Percentiles rank a stretch among this genome's conserved stretches.
phyloP scores from a whole-genome alignment of 768 basidiomycete genomes.

The Sarcodon sp. region DNA sequence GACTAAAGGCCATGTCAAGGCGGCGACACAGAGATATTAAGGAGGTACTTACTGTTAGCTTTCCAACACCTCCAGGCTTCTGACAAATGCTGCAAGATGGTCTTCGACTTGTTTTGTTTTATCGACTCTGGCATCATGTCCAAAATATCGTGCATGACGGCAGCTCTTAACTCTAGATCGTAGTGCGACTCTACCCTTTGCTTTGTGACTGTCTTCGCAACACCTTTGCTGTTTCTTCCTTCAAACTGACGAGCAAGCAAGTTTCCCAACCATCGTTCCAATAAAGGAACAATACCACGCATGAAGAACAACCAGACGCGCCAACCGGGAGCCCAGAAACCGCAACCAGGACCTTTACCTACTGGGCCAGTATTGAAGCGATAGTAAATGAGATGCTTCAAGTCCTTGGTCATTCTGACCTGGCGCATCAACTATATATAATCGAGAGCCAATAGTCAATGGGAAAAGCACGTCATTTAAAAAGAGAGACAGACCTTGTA shows the following conservation, averaged over 20 bases:
- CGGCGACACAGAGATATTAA: not conserved
- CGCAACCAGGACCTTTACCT: constrained; percentile 96
- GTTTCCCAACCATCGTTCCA: constrained; percentile 97
- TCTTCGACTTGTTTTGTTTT: constrained; percentile 99
- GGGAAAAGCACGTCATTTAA: not conserved
- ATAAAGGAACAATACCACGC: constrained; percentile 94
- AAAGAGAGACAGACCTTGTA: constrained; percentile 60
- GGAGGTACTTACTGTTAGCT: constrained; percentile 55
- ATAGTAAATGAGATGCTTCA: constrained; percentile 97
- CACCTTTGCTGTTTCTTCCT: constrained; percentile 90
- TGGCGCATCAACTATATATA: constrained; percentile 80
- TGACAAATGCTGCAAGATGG: constrained; percentile 93
- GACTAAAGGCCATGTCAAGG: constrained; percentile 28
- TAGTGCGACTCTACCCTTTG: constrained; percentile 99
- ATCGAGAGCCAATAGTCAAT: not conserved
- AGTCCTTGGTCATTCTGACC: constrained; percentile 98
- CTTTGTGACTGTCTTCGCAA: constrained; percentile 98
- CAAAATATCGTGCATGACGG: constrained; percentile 99
- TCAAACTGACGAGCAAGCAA: constrained; percentile 97
- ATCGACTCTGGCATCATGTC: constrained; percentile 99
- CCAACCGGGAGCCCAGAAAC: constrained; percentile 99
- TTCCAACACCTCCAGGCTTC: constrained; percentile 99
- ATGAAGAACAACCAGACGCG: constrained; percentile 99
- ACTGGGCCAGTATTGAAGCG: constrained; percentile 99
- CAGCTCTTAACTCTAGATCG: constrained; percentile 92